phyloP scores from a whole-genome alignment of 2,329 filamentous ascomycete genomes.

The Neonectria magnoliae region DNA sequence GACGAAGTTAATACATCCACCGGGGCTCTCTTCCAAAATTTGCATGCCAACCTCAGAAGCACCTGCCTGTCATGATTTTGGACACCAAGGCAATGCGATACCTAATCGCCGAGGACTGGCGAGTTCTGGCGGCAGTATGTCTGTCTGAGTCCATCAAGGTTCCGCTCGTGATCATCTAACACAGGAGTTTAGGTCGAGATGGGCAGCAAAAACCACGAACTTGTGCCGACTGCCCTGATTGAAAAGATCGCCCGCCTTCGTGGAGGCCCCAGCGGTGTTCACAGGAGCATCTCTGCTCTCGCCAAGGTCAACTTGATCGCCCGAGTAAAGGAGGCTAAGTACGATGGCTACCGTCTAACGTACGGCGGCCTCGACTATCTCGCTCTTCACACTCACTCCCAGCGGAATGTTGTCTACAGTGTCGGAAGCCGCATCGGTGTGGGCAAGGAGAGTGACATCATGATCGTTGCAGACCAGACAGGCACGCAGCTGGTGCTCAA shows the following conservation, averaged over 20 bases:
- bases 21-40: conserved; percentile 1
- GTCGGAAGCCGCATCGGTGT: conserved; percentile 95
- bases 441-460: conserved; percentile 97
- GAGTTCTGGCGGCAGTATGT: conserved; percentile 88
- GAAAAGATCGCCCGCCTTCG: conserved; percentile 83
- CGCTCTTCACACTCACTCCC: conserved; percentile 89
- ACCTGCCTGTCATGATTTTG: conserved; percentile 78
- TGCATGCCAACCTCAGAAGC: not conserved
- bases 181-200: conserved; percentile 77
- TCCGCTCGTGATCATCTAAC: conserved; percentile 43
- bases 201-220: conserved; percentile 95
- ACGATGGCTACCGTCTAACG: conserved; percentile 95
- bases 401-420: conserved; percentile 83
- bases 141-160: conserved; percentile 39
- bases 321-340: conserved; percentile 93
- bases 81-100: conserved; percentile 95
- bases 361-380: conserved; percentile 98
- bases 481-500: conserved; percentile 87
- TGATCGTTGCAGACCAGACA: conserved; percentile 84
- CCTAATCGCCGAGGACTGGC: conserved; percentile 92
- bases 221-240: conserved; percentile 92
- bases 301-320: conserved; percentile 94
- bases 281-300: conserved; percentile 87
- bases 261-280: conserved; percentile 80
- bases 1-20: conserved; percentile 10